A percentile compares a stretch with the other conserved stretches of the same genome.
phyloP scores from a whole-genome alignment of 1,284 basidiomycete species.

The Microbotryomycetes sp. region DNA sequence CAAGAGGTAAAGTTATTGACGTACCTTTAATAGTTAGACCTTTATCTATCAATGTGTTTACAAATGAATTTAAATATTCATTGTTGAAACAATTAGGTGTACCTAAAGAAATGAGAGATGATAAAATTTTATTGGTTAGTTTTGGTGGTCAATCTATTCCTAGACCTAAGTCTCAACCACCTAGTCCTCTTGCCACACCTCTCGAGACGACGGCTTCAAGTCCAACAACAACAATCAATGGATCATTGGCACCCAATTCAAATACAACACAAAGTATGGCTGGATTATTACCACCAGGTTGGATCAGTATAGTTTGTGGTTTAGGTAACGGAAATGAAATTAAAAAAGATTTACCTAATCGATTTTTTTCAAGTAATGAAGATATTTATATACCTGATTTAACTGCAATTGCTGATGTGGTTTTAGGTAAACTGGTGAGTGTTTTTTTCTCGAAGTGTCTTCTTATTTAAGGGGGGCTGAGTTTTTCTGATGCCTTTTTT shows the following conservation, averaged over 20 bases:
- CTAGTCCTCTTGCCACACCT: conserved; percentile 21
- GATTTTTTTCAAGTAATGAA: conserved; percentile 65
- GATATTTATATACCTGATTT: conserved; percentile 74
- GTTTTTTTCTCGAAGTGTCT: neutral
- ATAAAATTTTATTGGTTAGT: conserved; percentile 59
- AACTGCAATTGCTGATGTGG: conserved; percentile 63
- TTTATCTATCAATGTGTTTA: conserved; percentile 50
- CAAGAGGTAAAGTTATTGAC: conserved; percentile 42
- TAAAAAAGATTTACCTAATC: conserved; percentile 52
- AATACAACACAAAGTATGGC: conserved; percentile 11
- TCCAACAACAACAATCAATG: neutral
- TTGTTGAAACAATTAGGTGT: conserved; percentile 57
- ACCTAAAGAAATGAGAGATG: conserved; percentile 50
- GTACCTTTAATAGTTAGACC: conserved; percentile 62
- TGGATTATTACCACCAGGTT: conserved; percentile 53
- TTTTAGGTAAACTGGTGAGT: conserved; percentile 59
- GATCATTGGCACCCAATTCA: conserved; percentile 1
- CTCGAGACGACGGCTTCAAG: conserved; percentile 1
- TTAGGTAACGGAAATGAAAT: conserved; percentile 46
- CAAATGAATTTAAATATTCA: conserved; percentile 41
- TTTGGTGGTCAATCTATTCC: conserved; percentile 70
- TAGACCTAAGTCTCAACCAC: conserved; percentile 45
- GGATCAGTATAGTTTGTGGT: conserved; percentile 72
- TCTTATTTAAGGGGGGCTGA: neutral
- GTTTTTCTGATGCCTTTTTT: neutral